phyloP scores from a whole-genome alignment of 768 basidiomycete genomes.

The Boletus speciosus region DNA sequence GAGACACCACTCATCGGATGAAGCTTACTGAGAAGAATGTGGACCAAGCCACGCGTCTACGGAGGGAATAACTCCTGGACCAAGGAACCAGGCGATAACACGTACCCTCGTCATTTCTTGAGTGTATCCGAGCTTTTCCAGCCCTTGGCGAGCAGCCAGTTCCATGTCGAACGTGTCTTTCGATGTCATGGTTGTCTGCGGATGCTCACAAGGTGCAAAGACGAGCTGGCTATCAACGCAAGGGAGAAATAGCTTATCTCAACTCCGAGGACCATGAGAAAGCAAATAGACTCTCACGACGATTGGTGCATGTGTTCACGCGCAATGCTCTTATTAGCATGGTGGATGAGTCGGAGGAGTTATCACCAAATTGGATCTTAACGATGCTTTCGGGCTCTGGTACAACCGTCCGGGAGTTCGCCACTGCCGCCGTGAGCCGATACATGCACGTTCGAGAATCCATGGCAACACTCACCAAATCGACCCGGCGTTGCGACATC shows the following conservation, averaged over 20 bases:
- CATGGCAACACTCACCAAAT: neutral
- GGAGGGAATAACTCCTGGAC: neutral
- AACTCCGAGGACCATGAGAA: no score
- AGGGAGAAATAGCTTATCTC: no score
- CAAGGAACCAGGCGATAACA: neutral
- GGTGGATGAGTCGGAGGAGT: neutral
- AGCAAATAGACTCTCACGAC: no score
- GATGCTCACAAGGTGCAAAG: neutral
- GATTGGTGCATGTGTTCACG: no score
- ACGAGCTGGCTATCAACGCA: neutral
- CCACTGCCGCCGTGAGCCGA: neutral
- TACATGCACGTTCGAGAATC: neutral
- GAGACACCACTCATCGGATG: neutral
- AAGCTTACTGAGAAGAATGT: slow-evolving; percentile 51
- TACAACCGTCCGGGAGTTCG: neutral
- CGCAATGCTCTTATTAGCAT: no score
- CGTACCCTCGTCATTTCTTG: slow-evolving; percentile 54
- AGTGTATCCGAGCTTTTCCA: slow-evolving; percentile 53
- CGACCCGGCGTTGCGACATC: neutral
- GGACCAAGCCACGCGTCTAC: slow-evolving; percentile 49
- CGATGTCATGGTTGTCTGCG: slow-evolving; percentile 8
- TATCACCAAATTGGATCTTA: neutral
- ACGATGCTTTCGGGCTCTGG: neutral
- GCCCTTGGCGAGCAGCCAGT: slow-evolving; percentile 29
- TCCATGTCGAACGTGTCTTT: slow-evolving; percentile 20